phyloP scores from a whole-genome alignment of 1,139 yeast species.

The Zygotorulaspora mrakii region DNA sequence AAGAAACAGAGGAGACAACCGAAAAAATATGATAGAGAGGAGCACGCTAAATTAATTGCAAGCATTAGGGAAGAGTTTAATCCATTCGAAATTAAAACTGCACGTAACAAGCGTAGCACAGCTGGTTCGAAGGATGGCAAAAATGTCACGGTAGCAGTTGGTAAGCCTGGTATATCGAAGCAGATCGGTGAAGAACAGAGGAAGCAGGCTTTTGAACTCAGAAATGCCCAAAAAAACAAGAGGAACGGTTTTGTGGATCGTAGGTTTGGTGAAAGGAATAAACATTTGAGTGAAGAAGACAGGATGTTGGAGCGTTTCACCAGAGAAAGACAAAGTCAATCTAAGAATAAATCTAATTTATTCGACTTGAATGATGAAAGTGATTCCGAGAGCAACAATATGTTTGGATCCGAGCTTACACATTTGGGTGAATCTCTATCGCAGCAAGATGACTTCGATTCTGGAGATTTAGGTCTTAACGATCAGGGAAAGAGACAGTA shows the following conservation, averaged over 20 bases:
- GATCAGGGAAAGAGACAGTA: constrained; percentile 39
- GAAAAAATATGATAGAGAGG: constrained; percentile 68
- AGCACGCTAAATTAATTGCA: constrained; percentile 51
- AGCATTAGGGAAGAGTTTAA: constrained; percentile 79
- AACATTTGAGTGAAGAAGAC: constrained; percentile 73
- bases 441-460: constrained; percentile 48
- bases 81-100: constrained; percentile 78
- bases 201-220: constrained; percentile 62
- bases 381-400: constrained; percentile 42
- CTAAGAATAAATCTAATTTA: constrained; percentile 47
- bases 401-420: constrained; percentile 54
- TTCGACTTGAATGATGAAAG: constrained; percentile 73
- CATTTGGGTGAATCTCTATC: constrained; percentile 74
- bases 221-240: constrained; percentile 57
- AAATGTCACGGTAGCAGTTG: constrained; percentile 58
- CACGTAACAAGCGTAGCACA: constrained; percentile 65
- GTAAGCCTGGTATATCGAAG: constrained; percentile 68
- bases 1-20: constrained; percentile 48
- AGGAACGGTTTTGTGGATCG: constrained; percentile 79
- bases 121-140: constrained; percentile 46
- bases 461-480: constrained; percentile 43
- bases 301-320: constrained; percentile 94
- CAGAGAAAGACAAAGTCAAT: constrained; percentile 66
- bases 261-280: constrained; percentile 87
- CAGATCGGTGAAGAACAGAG: constrained; percentile 77